Conservation (phyloP, 192 early-diverging fungal genomes). For the Mortierella claussenii region DNA sequence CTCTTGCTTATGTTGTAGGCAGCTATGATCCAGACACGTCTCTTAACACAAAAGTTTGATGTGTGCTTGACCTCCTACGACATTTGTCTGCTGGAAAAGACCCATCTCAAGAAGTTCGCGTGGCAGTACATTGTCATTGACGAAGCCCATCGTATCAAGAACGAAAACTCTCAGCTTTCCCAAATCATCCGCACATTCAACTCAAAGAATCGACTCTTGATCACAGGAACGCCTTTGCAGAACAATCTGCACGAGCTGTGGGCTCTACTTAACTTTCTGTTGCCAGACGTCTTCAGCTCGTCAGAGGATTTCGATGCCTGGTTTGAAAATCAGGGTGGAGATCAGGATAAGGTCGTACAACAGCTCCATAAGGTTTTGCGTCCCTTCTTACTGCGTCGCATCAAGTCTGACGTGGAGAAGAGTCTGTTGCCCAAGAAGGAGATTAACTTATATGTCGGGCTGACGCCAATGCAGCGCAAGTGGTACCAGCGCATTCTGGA, state of each 20-base stretch:
- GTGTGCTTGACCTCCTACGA: constrained; percentile 98
- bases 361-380: constrained; percentile 77
- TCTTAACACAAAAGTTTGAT: constrained; percentile 79
- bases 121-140: constrained; percentile 97
- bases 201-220: constrained; percentile 87
- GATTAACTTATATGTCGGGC: constrained; percentile 90
- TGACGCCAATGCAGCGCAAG: constrained; percentile 94
- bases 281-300: constrained; percentile 96
- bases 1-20: constrained; percentile 56
- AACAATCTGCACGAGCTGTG: constrained; percentile 99
- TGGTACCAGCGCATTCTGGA: constrained; percentile 97
- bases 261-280: constrained; percentile 96
- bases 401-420: constrained; percentile 98
- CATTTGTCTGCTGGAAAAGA: constrained; percentile 93
- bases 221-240: constrained; percentile 96
- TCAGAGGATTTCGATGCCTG: constrained; percentile 95
- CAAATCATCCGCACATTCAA: constrained; percentile 93
- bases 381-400: constrained; percentile 88
- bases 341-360: constrained; percentile 72
- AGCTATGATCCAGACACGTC: constrained; percentile 62
- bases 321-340: constrained; percentile 83
- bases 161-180: constrained; percentile 96
- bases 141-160: constrained; percentile 98
- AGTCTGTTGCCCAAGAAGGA: constrained; percentile 95
- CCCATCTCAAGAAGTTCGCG: constrained; percentile 81